Percentiles rank a stretch among this genome's conserved stretches.
Conservation (phyloP, 2,329 filamentous ascomycete genomes). For the Didymella exigua region DNA sequence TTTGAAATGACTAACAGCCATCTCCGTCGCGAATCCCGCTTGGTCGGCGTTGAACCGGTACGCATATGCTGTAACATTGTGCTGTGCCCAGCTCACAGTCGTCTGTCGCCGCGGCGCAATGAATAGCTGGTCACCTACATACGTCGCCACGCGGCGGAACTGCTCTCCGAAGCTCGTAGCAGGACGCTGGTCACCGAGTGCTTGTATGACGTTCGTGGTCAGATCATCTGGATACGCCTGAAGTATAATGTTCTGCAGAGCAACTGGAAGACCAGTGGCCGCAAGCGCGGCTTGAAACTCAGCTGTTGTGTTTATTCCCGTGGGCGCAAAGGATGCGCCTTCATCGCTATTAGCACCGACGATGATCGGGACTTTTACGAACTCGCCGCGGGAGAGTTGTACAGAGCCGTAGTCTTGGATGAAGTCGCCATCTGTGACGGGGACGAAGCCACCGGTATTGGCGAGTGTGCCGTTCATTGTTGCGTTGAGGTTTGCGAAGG, state of each 20-base stretch:
- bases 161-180: conserved; percentile 38
- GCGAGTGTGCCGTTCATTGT: conserved; percentile 51
- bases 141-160: conserved; percentile 59
- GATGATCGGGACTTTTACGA: conserved; percentile 66
- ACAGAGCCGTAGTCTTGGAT: conserved; percentile 57
- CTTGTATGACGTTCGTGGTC: conserved; percentile 18
- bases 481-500: conserved; percentile 63
- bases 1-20: conserved; percentile 58
- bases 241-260: conserved; percentile 12
- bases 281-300: conserved; percentile 51
- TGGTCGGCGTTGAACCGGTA: conserved; percentile 64
- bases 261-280: not conserved
- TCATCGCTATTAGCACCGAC: conserved; percentile 69
- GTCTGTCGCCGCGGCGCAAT: conserved; percentile 60
- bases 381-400: conserved; percentile 62
- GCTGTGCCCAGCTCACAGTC: conserved; percentile 54
- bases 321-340: conserved; percentile 60
- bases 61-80: conserved; percentile 57
- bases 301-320: conserved; percentile 59
- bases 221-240: conserved; percentile 26
- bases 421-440: conserved; percentile 61
- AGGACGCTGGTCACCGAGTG: conserved; percentile 18
- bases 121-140: conserved; percentile 58
- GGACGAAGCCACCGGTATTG: conserved; percentile 44
- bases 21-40: conserved; percentile 42